phyloP scores from a whole-genome alignment of 75 land plant species.

The Ceratopteris richardii region DNA sequence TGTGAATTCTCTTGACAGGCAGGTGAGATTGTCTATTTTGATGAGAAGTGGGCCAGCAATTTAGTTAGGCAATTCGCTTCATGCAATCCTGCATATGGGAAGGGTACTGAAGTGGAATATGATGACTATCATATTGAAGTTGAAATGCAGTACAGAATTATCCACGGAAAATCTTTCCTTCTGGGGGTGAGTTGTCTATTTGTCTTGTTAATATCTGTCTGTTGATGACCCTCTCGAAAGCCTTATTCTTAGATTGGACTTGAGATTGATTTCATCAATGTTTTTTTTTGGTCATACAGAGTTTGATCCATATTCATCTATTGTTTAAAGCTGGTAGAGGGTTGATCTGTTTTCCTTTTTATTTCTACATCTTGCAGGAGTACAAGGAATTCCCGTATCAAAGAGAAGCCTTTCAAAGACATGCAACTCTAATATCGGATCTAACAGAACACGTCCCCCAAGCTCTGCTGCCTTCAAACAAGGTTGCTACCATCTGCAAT shows the following conservation, averaged over 20 bases:
- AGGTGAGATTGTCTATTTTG: background rate
- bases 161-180: slow-evolving; percentile 11
- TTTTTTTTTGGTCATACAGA: too few relatives aligned
- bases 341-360: too few relatives aligned
- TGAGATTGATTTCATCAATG: too few relatives aligned
- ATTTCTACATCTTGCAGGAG: slow-evolving; percentile 10
- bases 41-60: background rate
- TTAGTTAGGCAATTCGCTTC: background rate
- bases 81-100: slow-evolving; percentile 2
- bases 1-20: slow-evolving; percentile 1
- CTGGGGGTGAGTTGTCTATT: slow-evolving; percentile 7
- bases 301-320: too few relatives aligned
- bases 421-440: slow-evolving; percentile 23
- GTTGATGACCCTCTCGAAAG: background rate
- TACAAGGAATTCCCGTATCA: slow-evolving; percentile 16
- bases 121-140: slow-evolving; percentile 12
- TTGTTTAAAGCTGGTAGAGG: too few relatives aligned
- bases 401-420: slow-evolving; percentile 21
- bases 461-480: slow-evolving; percentile 7
- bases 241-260: too few relatives aligned
- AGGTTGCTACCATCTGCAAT: slow-evolving; percentile 3
- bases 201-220: background rate
- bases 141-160: slow-evolving; percentile 4
- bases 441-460: slow-evolving; percentile 11
- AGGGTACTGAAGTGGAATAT: slow-evolving; percentile 15